Base-by-base conservation (phyloP, 768 basidiomycete genomes). In the Sporobolomyces roseus region DNA sequence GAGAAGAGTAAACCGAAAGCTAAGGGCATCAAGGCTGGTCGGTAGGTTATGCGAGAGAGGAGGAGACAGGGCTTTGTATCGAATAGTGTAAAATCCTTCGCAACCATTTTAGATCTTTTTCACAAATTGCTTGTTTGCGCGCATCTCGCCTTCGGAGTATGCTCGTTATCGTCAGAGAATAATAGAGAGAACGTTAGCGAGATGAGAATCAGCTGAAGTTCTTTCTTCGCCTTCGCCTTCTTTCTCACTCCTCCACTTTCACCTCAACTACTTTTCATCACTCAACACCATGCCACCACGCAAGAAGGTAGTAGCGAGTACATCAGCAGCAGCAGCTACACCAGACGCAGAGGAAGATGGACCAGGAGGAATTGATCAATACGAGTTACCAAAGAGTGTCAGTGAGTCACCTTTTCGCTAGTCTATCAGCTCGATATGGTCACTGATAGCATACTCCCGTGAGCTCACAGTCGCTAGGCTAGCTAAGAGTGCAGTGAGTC, bases 341-440 rank as follows among this genome's bases (percentile, higher is more conserved):
- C 3, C 58, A 43, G 43, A n/a, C 8, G 58, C 29, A 13, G 45
- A 14, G 10, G 45, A 46, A 12, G 43, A 60, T 9, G 58, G 35
- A 7, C 6, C 35, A 4, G 32, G 5, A 10, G 90, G 91, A 1
- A 90, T 96, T 60, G 90, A 92, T 73, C 89, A 89, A 78, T 92
- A 85, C 77, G 91, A 96, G 76, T 81, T 94, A 2, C 93, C 92
- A 9, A 90, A 89, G 76, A 85, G 84, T 63, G 79, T 91, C 52
- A 86, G 94, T 64, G 88, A 86, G 33, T 62, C 36, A 13, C 14
- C 48, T 12, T 12, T 7, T 38, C 32, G 3, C 43, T 32, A 38
- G n/a, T 43, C 29, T 36, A 10, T 10, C 16, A 43, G n/a, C 36
- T 2, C 16, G 23, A 23, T 23, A 13, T 23, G 13, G 17, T 19